Percentiles rank a stretch among this genome's conserved stretches.
These are phyloP conservation scores for Arthrobotrys megalospora DNA, from an alignment of 2,329 filamentous ascomycete species.

Conservation along the genomic window DNA sequence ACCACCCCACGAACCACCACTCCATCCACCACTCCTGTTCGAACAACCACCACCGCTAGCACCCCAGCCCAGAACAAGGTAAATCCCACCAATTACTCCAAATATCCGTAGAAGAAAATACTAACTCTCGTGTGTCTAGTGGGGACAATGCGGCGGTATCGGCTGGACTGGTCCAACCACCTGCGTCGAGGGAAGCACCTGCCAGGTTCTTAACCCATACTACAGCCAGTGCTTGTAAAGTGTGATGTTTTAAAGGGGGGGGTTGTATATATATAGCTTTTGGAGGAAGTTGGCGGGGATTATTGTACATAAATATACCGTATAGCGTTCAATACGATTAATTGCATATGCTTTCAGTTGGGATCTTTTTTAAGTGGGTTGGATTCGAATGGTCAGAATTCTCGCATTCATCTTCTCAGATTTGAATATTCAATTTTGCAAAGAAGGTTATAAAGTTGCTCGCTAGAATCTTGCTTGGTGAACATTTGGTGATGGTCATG, in stretches of 20 bases:
- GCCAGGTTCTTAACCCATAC: conserved; percentile 55
- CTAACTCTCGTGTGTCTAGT: conserved; percentile 49
- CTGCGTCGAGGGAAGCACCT: conserved; percentile 37
- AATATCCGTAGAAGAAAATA: background rate
- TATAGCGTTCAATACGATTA: too few relatives aligned
- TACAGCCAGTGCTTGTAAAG: conserved; percentile 58
- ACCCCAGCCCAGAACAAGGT: conserved; percentile 29
- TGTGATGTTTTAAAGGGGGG: background rate
- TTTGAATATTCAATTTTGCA: too few relatives aligned
- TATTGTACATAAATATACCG: background rate
- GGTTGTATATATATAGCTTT: conserved; percentile 22
- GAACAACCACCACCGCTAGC: conserved; percentile 11
- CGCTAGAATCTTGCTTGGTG: too few relatives aligned
- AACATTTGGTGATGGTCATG: too few relatives aligned
- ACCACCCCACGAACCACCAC: conserved; percentile 29
- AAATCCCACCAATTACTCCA: background rate
- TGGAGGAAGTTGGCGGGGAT: background rate
- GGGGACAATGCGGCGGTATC: conserved; percentile 64
- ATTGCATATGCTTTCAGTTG: too few relatives aligned
- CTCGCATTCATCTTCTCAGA: too few relatives aligned
- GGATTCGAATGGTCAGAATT: too few relatives aligned
- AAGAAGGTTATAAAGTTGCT: too few relatives aligned
- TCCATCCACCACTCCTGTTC: background rate
- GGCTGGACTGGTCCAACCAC: conserved; percentile 55
- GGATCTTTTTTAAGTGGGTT: too few relatives aligned